phyloP scores from a whole-genome alignment of 805 yeast species.

The Yamadazyma paraphyllophila region DNA sequence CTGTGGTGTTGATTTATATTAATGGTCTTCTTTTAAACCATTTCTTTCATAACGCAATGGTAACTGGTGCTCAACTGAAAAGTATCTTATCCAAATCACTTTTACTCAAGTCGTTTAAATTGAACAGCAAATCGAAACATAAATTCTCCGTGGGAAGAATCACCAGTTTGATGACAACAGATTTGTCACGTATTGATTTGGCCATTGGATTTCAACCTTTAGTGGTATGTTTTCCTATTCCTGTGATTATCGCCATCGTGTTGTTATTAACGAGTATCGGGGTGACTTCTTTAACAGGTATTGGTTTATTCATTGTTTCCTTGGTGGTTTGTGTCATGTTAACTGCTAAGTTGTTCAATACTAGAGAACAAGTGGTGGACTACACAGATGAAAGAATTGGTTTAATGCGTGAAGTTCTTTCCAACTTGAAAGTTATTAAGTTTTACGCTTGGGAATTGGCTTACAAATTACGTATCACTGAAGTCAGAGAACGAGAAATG shows the following conservation, averaged over 20 bases:
- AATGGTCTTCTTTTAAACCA: constrained; percentile 43
- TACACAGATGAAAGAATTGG: constrained; percentile 43
- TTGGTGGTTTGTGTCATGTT: constrained; percentile 32
- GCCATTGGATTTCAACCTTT: constrained; percentile 45
- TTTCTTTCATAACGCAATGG: constrained; percentile 41
- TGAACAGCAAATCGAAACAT: constrained; percentile 32
- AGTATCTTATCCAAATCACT: constrained; percentile 39
- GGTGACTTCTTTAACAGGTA: constrained; percentile 39
- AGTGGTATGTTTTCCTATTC: constrained; percentile 41
- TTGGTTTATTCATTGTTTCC: constrained; percentile 38
- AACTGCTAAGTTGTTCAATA: constrained; percentile 33
- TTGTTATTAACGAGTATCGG: constrained; percentile 38
- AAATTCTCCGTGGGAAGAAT: constrained; percentile 39
- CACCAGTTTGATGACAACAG: constrained; percentile 43
- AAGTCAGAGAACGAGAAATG: constrained; percentile 42
- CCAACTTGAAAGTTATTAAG: constrained; percentile 42
- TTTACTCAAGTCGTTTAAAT: constrained; percentile 37
- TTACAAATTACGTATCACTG: constrained; percentile 33
- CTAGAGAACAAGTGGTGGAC: constrained; percentile 34
- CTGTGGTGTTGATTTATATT: constrained; percentile 51
- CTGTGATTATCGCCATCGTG: constrained; percentile 38
- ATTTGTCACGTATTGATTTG: constrained; percentile 42
- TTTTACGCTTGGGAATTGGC: constrained; percentile 49
- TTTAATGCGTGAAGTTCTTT: constrained; percentile 42
- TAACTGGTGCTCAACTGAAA: constrained; percentile 42